Percentiles rank a stretch among this genome's conserved stretches.
Conservation (phyloP, 495 filamentous ascomycete genomes). For the Podospora comata region DNA sequence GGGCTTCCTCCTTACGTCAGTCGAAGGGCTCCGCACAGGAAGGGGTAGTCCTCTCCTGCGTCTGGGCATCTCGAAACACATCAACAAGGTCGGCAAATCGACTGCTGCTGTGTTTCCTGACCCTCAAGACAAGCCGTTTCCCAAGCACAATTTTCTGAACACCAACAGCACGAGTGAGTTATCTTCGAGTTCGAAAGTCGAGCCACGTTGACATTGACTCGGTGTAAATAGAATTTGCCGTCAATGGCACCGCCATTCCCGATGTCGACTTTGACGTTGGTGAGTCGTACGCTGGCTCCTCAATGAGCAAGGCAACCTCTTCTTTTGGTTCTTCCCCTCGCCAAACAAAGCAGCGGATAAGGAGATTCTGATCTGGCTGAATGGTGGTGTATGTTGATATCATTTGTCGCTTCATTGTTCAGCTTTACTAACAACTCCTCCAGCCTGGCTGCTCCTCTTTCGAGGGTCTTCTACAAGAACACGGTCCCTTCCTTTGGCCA, state of each 20-base stretch:
- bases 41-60: neutral
- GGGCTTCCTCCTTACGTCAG: neutral
- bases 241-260: conserved; percentile 65
- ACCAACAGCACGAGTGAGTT: conserved; percentile 37
- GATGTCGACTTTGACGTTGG: conserved; percentile 74
- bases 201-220: neutral
- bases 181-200: neutral
- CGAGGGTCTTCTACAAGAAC: conserved; percentile 68
- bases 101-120: neutral
- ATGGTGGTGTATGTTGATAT: conserved; percentile 53
- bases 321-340: conserved; percentile 76
- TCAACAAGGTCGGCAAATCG: neutral
- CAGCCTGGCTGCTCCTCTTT: conserved; percentile 65
- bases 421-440: conserved; percentile 5
- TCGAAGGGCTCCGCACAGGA: conserved; percentile 22
- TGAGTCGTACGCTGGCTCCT: conserved; percentile 69
- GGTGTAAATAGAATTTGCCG: conserved; percentile 51
- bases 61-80: neutral
- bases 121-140: neutral
- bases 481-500: conserved; percentile 75
- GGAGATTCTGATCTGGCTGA: conserved; percentile 72
- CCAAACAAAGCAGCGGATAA: conserved; percentile 53
- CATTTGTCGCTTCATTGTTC: neutral
- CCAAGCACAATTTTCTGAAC: conserved; percentile 30
- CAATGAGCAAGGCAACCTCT: conserved; percentile 56